phyloP scores from a whole-genome alignment of 768 basidiomycete genomes.

The Auricularia sp. region DNA sequence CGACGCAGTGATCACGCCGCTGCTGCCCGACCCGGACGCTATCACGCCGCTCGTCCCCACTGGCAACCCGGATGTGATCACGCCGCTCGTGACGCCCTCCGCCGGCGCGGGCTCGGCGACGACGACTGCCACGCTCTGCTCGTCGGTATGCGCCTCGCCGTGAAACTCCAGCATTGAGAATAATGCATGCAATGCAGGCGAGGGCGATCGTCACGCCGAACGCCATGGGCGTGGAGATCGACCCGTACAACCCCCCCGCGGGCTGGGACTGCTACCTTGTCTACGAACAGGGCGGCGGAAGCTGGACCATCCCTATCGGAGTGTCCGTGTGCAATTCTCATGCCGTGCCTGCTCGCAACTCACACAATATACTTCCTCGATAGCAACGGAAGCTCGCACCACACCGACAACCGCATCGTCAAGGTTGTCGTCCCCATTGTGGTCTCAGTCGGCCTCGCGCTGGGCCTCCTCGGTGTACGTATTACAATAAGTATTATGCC shows the following conservation, averaged over 20 bases:
- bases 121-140: background rate
- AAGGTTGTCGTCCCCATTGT: background rate
- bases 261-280: background rate
- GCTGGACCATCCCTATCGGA: background rate
- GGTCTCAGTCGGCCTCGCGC: background rate
- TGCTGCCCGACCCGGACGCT: background rate
- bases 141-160: background rate
- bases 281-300: background rate
- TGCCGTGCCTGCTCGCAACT: background rate
- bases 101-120: background rate
- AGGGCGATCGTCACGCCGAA: background rate
- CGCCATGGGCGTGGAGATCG: background rate
- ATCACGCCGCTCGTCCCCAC: background rate
- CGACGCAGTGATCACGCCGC: background rate
- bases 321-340: background rate
- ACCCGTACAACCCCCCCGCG: conserved; percentile 1
- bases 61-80: background rate
- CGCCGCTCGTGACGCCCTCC: background rate
- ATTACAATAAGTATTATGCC: background rate
- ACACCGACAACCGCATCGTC: background rate
- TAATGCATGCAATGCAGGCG: background rate
- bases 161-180: background rate
- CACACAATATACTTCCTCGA: background rate
- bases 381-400: background rate
- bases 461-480: background rate